Conservation (phyloP, 352 stramenopile species). For the Phytophthora fragariae region DNA sequence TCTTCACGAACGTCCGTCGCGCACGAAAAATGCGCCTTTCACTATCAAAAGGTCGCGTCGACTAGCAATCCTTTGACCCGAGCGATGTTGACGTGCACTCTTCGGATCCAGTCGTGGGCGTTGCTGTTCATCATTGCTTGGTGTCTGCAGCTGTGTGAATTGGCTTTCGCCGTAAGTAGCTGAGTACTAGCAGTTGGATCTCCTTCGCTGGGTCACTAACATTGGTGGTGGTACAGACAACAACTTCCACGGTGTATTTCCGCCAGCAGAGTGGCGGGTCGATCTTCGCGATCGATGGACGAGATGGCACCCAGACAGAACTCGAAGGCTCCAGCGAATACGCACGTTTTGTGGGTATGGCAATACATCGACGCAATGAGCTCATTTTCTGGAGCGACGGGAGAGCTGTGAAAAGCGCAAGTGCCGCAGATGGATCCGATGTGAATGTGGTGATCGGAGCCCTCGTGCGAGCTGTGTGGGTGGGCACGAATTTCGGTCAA, state of each 20-base stretch:
- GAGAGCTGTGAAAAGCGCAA: constrained; percentile 47
- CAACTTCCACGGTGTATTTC: constrained; percentile 72
- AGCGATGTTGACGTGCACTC: neutral
- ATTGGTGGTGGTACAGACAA: constrained; percentile 1
- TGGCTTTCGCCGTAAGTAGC: constrained; percentile 7
- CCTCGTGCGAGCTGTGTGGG: constrained; percentile 57
- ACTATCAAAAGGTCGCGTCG: constrained; percentile 16
- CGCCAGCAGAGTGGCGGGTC: constrained; percentile 54
- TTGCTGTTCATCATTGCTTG: constrained; percentile 1
- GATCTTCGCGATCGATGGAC: constrained; percentile 64
- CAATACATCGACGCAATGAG: constrained; percentile 43
- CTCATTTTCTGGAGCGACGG: constrained; percentile 73
- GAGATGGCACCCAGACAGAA: constrained; percentile 43
- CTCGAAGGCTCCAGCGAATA: constrained; percentile 48
- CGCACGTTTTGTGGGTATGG: constrained; percentile 54
- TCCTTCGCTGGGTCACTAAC: neutral
- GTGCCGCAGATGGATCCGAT: constrained; percentile 25
- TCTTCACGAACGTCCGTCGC: too few relatives aligned
- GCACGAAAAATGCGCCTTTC: too few relatives aligned
- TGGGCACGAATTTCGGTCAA: constrained; percentile 62
- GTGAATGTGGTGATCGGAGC: constrained; percentile 45
- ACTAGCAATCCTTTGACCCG: neutral
- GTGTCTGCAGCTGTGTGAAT: constrained; percentile 4
- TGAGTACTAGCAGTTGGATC: neutral
- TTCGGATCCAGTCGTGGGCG: neutral